Conservation (phyloP, 176 grass and related monocot species). For the Puccinellia tenuiflora region DNA sequence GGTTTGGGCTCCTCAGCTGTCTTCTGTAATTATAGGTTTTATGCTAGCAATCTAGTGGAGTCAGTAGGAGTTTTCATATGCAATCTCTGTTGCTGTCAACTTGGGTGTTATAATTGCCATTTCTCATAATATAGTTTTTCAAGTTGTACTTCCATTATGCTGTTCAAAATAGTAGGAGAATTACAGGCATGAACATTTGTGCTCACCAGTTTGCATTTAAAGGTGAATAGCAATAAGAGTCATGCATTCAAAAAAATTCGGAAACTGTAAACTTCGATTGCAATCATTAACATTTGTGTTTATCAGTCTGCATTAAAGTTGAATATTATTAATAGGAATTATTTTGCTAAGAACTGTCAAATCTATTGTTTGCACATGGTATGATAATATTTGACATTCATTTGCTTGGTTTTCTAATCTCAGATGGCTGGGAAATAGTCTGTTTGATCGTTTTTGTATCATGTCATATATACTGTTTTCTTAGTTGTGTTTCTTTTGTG, state of each 20-base stretch:
- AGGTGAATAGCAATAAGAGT: neutral
- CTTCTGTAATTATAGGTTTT: neutral
- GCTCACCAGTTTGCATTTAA: neutral
- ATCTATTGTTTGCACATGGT: neutral
- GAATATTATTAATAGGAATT: neutral
- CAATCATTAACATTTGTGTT: neutral
- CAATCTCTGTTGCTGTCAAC: neutral
- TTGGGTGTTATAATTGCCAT: neutral
- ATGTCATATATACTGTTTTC: neutral
- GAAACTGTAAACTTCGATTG: neutral
- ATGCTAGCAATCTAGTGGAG: neutral
- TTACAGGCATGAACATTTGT: neutral
- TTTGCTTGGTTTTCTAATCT: neutral
- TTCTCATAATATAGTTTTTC: neutral
- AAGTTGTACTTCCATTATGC: neutral
- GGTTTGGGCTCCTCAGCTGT: constrained; percentile 23
- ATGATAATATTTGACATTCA: neutral
- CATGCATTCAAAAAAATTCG: neutral
- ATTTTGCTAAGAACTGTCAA: neutral
- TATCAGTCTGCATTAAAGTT: neutral
- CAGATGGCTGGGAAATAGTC: neutral
- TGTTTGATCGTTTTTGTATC: neutral
- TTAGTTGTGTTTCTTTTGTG: neutral
- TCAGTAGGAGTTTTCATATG: too few species aligned
- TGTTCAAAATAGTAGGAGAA: neutral